Evolutionary conservation across 2,329 filamentous ascomycete species (phyloP).

Genomic region (Apiospora kogelbergensis): DNA sequence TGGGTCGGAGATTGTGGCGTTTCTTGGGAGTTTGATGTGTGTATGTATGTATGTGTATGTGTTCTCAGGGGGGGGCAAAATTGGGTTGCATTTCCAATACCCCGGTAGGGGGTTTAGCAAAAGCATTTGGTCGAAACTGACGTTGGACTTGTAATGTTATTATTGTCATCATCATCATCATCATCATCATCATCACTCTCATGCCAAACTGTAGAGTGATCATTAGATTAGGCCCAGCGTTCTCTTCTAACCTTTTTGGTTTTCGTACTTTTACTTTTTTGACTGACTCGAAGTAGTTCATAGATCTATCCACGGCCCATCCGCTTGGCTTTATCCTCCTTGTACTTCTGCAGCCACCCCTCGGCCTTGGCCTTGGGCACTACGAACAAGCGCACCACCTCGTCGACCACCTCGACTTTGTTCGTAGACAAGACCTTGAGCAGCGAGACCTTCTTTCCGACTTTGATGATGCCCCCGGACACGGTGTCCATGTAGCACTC

Average conservation of each 20-base stretch:
- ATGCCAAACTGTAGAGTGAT: background rate
- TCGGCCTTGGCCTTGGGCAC: slow-evolving; percentile 70
- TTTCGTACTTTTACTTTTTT: slow-evolving; percentile 12
- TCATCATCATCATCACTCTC: background rate
- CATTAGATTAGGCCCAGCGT: background rate
- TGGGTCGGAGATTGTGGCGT: background rate
- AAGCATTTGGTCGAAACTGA: background rate
- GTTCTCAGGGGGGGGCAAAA: background rate
- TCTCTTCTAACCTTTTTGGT: slow-evolving; percentile 12
- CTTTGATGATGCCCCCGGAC: slow-evolving; percentile 79
- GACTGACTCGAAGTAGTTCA: slow-evolving; percentile 2
- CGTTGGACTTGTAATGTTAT: background rate
- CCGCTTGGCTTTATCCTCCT: slow-evolving; percentile 65
- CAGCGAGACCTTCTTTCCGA: slow-evolving; percentile 80
- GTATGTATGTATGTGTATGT: background rate
- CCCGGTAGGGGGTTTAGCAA: background rate
- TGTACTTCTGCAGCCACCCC: slow-evolving; percentile 83
- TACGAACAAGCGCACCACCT: slow-evolving; percentile 78
- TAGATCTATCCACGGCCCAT: slow-evolving; percentile 26
- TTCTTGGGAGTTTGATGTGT: background rate
- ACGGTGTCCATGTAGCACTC: slow-evolving; percentile 89
- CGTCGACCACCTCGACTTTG: slow-evolving; percentile 85
- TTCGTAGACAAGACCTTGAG: slow-evolving; percentile 73
- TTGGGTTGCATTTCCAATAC: background rate
- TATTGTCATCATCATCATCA: background rate